Conservation (phyloP, 441 rosid species). For the Biscutella auriculata region DNA sequence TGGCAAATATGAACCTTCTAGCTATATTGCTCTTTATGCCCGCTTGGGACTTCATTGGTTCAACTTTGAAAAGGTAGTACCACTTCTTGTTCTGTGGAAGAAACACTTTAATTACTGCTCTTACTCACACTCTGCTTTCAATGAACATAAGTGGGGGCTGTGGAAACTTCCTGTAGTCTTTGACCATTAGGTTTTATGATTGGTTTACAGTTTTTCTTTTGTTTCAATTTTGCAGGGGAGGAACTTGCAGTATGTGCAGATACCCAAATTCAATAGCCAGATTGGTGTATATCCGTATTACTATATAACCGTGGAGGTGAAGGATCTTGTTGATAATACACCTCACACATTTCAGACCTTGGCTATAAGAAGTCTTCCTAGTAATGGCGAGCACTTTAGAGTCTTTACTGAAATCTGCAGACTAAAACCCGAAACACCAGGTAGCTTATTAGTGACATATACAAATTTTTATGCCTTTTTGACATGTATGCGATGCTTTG, state of each 20-base stretch:
- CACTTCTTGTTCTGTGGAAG: too few species aligned
- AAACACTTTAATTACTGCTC: too few species aligned
- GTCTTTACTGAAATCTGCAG: not conserved
- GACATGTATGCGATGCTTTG: too few species aligned
- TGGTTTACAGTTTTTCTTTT: too few species aligned
- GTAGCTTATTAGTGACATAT: too few species aligned
- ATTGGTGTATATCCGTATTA: not conserved
- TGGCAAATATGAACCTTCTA: not conserved
- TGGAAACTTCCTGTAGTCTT: too few species aligned
- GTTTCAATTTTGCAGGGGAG: not conserved
- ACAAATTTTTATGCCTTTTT: too few species aligned
- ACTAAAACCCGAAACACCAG: not conserved
- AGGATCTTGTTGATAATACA: not conserved
- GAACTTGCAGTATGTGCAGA: not conserved
- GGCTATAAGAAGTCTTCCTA: not conserved
- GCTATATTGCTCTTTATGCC: not conserved
- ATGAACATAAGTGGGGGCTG: too few species aligned
- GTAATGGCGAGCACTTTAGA: not conserved
- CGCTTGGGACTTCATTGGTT: not conserved
- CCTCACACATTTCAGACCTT: not conserved
- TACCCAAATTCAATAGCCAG: not conserved
- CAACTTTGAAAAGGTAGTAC: not conserved
- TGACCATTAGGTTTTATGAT: too few species aligned
- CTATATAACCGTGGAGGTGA: not conserved
- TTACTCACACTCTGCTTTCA: too few species aligned